phyloP scores from a whole-genome alignment of 2,329 filamentous ascomycete species.

The Fusarium napiforme region DNA sequence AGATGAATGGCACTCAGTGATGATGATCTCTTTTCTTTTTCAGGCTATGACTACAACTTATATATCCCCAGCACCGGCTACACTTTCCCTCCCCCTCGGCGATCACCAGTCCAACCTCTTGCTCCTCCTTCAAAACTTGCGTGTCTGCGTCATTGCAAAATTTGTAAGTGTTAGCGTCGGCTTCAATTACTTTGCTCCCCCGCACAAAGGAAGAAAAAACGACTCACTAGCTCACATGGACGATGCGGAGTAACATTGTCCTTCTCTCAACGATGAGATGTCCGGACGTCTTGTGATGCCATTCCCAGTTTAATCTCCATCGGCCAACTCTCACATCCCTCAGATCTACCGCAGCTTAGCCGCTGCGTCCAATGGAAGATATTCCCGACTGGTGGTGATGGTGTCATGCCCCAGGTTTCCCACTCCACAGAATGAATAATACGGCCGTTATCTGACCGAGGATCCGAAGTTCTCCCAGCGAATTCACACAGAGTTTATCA shows the following conservation, averaged over 20 bases:
- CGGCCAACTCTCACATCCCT: constrained; percentile 6
- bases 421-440: constrained; percentile 30
- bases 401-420: constrained; percentile 16
- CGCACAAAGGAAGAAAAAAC: not conserved
- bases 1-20: constrained; percentile 4
- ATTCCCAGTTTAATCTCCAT: constrained; percentile 29
- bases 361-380: constrained; percentile 3
- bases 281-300: constrained; percentile 24
- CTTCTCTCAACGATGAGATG: not conserved
- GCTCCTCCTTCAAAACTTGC: not conserved
- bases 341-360: constrained; percentile 19
- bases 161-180: not conserved
- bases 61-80: constrained; percentile 19
- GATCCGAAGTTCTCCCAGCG: constrained; percentile 29
- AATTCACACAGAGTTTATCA: not conserved
- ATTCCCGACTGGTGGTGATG: not conserved
- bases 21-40: constrained; percentile 10
- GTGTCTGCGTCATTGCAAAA: constrained; percentile 30
- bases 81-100: not conserved
- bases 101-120: not conserved
- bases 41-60: constrained; percentile 1
- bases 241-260: constrained; percentile 11
- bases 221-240: not conserved
- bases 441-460: constrained; percentile 41
- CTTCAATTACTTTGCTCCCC: not conserved